Evolutionary conservation across 2,329 filamentous ascomycete species (phyloP).

Genomic region (Claviceps arundinis): DNA sequence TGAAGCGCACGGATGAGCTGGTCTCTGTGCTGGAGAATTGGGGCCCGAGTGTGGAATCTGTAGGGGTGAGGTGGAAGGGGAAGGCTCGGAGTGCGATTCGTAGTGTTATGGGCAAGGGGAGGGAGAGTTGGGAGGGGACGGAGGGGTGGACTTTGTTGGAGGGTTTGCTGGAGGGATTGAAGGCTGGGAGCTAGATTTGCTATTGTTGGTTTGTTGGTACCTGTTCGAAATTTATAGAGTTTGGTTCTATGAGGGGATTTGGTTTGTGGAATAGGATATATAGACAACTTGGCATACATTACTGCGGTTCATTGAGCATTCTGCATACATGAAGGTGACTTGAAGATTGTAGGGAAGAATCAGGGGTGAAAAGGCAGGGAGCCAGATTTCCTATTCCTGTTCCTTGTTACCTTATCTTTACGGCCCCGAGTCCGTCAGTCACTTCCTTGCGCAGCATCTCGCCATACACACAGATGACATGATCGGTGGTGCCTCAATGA

Average conservation of each 20-base stretch:
- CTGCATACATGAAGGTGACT: too few species aligned
- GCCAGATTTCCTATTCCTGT: too few species aligned
- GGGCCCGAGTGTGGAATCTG: constrained; percentile 48
- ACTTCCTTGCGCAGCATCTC: too few species aligned
- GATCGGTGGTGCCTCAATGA: too few species aligned
- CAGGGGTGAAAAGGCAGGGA: too few species aligned
- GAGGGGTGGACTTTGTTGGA: constrained; percentile 52
- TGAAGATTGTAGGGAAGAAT: too few species aligned
- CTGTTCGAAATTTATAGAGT: neutral
- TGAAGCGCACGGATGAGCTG: constrained; percentile 66
- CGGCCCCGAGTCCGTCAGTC: too few species aligned
- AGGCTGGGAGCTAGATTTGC: constrained; percentile 12
- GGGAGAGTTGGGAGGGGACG: constrained; percentile 69
- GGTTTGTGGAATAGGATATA: too few species aligned
- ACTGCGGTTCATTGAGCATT: too few species aligned
- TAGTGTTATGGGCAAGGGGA: constrained; percentile 71
- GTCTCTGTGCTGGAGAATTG: constrained; percentile 76
- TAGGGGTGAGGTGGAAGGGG: constrained; percentile 73
- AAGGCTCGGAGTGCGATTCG: constrained; percentile 78
- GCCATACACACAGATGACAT: too few species aligned
- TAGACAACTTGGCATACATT: too few species aligned
- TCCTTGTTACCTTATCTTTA: too few species aligned
- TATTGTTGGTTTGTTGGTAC: neutral
- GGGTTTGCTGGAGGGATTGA: constrained; percentile 42
- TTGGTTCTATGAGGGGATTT: neutral